Conservation (phyloP, 129 eudicot genomes). For the Helianthus annuus region HanXRQr2.0-SUNRISE NC_035448.2:55080569-55081068, state of each 20-base stretch:
- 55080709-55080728: background rate
- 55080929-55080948: too few relatives aligned
- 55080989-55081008: constrained; percentile 32
- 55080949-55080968: background rate
- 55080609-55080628: too few relatives aligned
- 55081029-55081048: constrained; percentile 77
- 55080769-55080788: background rate
- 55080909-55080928: too few relatives aligned
- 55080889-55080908: too few relatives aligned
- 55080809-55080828: constrained; percentile 15
- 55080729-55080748: background rate
- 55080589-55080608: background rate
- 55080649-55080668: background rate
- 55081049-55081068: constrained; percentile 86
- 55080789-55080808: background rate
- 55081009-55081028: constrained; percentile 39
- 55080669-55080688: background rate
- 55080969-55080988: constrained; percentile 24
- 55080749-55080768: background rate
- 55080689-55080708: background rate
- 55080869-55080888: background rate
- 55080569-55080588: background rate
- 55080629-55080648: too few relatives aligned
- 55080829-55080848: constrained; percentile 10
- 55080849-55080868: constrained; percentile 21